Percentiles rank a stretch among this genome's conserved stretches.
These are phyloP conservation scores for Naganishia vishniacii DNA, from an alignment of 768 basidiomycete species.

Conservation along the genomic window DNA sequence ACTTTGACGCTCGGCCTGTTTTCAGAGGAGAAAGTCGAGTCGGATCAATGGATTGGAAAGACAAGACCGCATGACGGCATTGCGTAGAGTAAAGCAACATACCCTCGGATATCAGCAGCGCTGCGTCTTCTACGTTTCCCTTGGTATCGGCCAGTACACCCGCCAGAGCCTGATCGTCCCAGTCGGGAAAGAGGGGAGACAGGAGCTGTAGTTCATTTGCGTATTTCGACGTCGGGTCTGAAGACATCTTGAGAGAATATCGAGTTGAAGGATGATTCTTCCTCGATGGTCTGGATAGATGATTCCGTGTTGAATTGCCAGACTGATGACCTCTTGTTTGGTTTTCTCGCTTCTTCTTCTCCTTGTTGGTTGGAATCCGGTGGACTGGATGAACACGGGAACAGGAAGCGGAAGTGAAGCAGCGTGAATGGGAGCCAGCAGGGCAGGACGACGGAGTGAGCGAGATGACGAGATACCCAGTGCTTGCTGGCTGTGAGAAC, in stretches of 20 bases:
- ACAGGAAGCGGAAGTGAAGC: background rate
- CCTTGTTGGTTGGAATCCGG: no score
- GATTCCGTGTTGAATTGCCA: no score
- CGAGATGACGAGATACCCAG: constrained; percentile 10
- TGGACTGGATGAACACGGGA: background rate
- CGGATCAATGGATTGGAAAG: no score
- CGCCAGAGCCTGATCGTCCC: constrained; percentile 47
- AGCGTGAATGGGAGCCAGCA: background rate
- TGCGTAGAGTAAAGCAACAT: constrained; percentile 22
- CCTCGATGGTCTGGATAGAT: background rate
- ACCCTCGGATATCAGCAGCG: constrained; percentile 48
- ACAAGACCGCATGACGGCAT: no score
- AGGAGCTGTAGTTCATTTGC: constrained; percentile 42
- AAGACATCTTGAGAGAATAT: background rate
- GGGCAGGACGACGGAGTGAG: no score
- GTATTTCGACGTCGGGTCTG: constrained; percentile 43
- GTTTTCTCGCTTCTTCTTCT: no score
- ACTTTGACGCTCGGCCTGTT: constrained; percentile 48
- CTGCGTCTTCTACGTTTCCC: constrained; percentile 48
- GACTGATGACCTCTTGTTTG: no score
- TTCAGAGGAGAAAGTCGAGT: background rate
- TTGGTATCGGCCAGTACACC: constrained; percentile 46
- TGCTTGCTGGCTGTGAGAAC: background rate
- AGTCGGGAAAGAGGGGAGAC: constrained; percentile 47
- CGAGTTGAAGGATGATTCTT: background rate